phyloP scores from a whole-genome alignment of 176 grass and related monocot genomes.

The Avena sativa region DNA sequence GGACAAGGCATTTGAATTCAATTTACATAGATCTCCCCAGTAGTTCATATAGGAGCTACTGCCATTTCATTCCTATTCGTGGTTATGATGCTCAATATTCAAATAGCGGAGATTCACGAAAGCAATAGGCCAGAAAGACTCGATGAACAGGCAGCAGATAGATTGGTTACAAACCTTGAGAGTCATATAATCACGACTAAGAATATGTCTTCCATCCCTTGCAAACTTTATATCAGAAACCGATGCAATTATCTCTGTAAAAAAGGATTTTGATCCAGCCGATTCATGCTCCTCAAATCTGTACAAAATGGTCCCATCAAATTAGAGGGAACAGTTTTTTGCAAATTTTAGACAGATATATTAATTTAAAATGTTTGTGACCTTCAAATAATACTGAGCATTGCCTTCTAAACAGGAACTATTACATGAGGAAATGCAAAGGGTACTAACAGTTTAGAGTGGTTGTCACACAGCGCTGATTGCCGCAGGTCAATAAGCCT shows the following conservation, averaged over 20 bases:
- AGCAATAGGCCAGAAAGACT: background rate
- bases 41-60: too few species aligned
- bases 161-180: constrained; percentile 62
- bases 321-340: constrained; percentile 29
- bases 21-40: background rate
- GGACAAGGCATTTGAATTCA: constrained; percentile 16
- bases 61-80: too few species aligned
- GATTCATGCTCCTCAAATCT: constrained; percentile 87
- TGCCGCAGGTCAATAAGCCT: constrained; percentile 90
- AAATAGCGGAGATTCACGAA: background rate
- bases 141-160: background rate
- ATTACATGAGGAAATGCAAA: constrained; percentile 45
- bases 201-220: constrained; percentile 77
- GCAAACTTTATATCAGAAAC: constrained; percentile 94
- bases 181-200: constrained; percentile 98
- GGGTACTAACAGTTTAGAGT: constrained; percentile 79
- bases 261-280: constrained; percentile 78
- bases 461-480: constrained; percentile 88
- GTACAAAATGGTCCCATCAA: constrained; percentile 26
- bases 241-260: constrained; percentile 94
- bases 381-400: background rate
- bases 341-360: constrained; percentile 29
- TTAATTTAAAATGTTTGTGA: constrained; percentile 19
- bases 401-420: constrained; percentile 43
- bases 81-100: too few species aligned